phyloP scores from a whole-genome alignment of 202 grass and related monocot species.

The Digitaria exilis region DNA sequence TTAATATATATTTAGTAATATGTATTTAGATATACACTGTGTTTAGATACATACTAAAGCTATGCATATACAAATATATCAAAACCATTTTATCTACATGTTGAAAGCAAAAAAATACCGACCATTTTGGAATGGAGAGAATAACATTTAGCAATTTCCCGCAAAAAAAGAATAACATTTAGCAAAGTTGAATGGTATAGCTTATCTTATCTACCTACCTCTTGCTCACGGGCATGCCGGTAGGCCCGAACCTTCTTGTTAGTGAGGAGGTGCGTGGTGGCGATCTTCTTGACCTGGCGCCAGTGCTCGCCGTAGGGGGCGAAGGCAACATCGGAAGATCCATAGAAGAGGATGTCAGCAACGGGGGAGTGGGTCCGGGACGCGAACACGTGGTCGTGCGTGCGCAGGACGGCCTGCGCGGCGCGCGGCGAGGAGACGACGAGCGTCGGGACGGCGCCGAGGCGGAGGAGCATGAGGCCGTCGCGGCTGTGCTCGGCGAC shows the following conservation, averaged over 20 bases:
- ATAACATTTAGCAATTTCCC: too few relatives aligned
- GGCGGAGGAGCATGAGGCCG: neutral
- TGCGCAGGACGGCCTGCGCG: neutral
- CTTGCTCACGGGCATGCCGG: neutral
- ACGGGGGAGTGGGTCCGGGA: neutral
- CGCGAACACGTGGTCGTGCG: neutral
- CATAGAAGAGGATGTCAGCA: conserved; percentile 2
- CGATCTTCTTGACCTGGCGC: neutral
- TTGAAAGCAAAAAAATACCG: too few relatives aligned
- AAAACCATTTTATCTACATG: too few relatives aligned
- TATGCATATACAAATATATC: too few relatives aligned
- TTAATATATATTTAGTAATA: too few relatives aligned
- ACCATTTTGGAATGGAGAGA: too few relatives aligned
- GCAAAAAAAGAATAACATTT: too few relatives aligned
- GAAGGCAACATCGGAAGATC: neutral
- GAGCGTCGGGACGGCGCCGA: neutral
- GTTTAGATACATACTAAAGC: too few relatives aligned
- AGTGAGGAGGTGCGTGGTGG: neutral
- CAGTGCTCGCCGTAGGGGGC: neutral
- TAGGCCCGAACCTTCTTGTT: conserved; percentile 1
- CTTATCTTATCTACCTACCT: neutral
- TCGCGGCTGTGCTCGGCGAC: neutral
- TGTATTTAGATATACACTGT: too few relatives aligned
- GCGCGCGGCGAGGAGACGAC: neutral
- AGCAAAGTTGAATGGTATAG: neutral